Evolutionary conservation across 257 asterid species (phyloP).

Genomic region (Vinca minor): DNA sequence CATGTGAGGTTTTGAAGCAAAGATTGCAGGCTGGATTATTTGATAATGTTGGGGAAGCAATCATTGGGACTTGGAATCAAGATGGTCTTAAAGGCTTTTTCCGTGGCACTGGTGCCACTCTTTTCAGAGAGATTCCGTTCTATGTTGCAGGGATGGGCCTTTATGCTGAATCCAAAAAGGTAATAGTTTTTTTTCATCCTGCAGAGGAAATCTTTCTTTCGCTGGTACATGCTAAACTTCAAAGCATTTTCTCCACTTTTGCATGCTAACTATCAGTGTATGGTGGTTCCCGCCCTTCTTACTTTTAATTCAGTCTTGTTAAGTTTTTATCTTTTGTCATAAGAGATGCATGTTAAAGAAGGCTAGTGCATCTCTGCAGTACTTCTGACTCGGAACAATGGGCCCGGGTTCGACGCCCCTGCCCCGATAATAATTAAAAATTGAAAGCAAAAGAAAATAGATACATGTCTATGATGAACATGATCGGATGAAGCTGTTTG

Average conservation of each 20-base stretch:
- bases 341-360: too few species aligned
- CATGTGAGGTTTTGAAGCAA: constrained; percentile 91
- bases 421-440: too few species aligned
- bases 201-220: not conserved
- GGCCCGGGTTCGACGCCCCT: too few species aligned
- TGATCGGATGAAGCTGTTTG: not conserved
- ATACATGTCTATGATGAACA: not conserved
- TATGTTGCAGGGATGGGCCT: constrained; percentile 94
- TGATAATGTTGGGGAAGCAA: constrained; percentile 72
- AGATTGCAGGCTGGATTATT: constrained; percentile 82
- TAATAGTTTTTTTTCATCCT: constrained; percentile 11
- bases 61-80: constrained; percentile 69
- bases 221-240: not conserved
- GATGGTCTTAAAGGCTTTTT: constrained; percentile 83
- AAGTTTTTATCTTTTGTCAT: not conserved
- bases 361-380: too few species aligned
- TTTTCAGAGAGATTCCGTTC: constrained; percentile 83
- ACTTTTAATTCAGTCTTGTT: not conserved
- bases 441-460: too few species aligned
- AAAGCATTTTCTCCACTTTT: not conserved
- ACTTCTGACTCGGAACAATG: too few species aligned
- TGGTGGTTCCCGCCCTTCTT: not conserved
- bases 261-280: not conserved
- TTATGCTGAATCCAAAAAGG: constrained; percentile 94
- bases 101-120: constrained; percentile 96